Percentiles rank a stretch among this genome's conserved stretches.
phyloP scores from a whole-genome alignment of 768 basidiomycete genomes.

The Boletales sp. region DNA sequence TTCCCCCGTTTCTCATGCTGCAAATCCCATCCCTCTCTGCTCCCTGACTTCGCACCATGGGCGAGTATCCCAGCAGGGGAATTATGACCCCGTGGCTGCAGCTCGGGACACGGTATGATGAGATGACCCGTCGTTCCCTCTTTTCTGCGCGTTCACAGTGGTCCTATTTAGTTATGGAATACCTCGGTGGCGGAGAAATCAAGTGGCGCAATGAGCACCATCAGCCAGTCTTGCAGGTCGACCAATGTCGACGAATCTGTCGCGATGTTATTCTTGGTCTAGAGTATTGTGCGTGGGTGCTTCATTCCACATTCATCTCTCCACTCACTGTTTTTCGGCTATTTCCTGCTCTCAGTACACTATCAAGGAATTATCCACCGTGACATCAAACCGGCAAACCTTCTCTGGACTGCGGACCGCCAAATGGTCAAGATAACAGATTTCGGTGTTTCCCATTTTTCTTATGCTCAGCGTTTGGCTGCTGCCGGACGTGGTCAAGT shows the following conservation, averaged over 20 bases:
- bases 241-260: conserved; percentile 82
- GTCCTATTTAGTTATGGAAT: conserved; percentile 79
- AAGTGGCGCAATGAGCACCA: conserved; percentile 72
- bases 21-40: conserved; percentile 18
- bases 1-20: conserved; percentile 5
- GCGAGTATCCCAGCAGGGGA: conserved; percentile 29
- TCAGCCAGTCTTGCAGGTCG: conserved; percentile 74
- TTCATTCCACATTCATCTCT: conserved; percentile 1
- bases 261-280: conserved; percentile 92
- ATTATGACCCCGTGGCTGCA: conserved; percentile 31
- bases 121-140: conserved; percentile 14
- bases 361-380: conserved; percentile 98
- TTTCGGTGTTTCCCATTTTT: conserved; percentile 97
- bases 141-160: conserved; percentile 18
- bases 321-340: conserved; percentile 1
- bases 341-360: conserved; percentile 61
- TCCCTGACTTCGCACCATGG: conserved; percentile 24
- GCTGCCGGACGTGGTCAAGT: conserved; percentile 46
- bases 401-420: conserved; percentile 85
- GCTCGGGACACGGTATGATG: conserved; percentile 30
- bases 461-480: conserved; percentile 78
- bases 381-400: conserved; percentile 98
- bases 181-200: conserved; percentile 92
- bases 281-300: conserved; percentile 77
- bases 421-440: conserved; percentile 94